Base-by-base conservation (phyloP, 2,329 filamentous ascomycete species). In the Neonectria hederae region DNA sequence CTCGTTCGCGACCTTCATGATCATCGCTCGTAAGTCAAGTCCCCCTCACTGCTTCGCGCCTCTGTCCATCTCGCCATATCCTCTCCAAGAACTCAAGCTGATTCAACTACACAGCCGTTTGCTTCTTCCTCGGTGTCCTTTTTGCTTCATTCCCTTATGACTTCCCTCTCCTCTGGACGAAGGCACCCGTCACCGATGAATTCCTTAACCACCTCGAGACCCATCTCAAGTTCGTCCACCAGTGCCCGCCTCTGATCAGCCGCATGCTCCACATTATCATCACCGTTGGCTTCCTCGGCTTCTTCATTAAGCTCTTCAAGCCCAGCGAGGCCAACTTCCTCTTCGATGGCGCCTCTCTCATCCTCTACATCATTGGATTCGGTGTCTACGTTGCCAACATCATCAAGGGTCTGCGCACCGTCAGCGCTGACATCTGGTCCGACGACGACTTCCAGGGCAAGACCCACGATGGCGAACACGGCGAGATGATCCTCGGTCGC, bases 101-200 rank as follows among this genome's bases (percentile, higher is more conserved):
- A 60, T 63, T 59, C 28, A 56, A 38, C 38, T 26, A 21, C 45
- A 28, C 28, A 94, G 92, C 92, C 69, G 94, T 92, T 70, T 97
- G 93, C 80, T 99, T 99, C 88, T 97, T 98, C 87, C 91, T 99
- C 69, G 96, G 96, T 74, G 94, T 98, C 79, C 90, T 99, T 80
- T 99, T 98, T 87, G 94, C 94, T 74, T 90, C 90, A 68, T 97
- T 98, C 81, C 94, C 96, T 66, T 99, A 98, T 85, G 96, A 97
- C 84, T 96, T 93, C 83, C 91, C 93, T 65, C 90, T 96, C 67
- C 90, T 97, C 58, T 97, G 93, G 87, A 91, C 90, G 55, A 88
- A 88, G 30, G 89, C 87, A 45, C 84, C 84, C 59, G 84, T 92
- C 57, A 84, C 87, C 65, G 83, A 85, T 42, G 77, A 85, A 46